Conservation (phyloP, 148 eudicot genomes). For the Linanthus parryae region DNA sequence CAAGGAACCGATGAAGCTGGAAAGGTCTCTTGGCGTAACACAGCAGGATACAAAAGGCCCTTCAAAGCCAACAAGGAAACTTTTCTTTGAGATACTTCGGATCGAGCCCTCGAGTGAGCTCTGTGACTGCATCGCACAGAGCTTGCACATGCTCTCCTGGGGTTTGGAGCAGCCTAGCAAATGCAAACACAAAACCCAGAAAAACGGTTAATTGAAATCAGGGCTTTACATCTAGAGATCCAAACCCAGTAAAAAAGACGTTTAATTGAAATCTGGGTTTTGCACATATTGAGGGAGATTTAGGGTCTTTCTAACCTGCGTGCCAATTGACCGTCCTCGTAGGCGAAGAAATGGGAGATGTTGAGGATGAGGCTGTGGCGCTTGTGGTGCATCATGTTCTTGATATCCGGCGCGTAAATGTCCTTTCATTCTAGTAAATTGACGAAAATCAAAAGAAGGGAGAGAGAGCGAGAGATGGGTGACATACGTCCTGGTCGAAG, state of each 20-base stretch:
- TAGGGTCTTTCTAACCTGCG: no score
- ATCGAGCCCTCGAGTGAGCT: constrained; percentile 54
- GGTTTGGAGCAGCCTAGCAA: constrained; percentile 60
- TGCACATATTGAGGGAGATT: no score
- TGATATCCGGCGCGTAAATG: constrained; percentile 50
- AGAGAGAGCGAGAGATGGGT: neutral
- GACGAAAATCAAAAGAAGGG: constrained; percentile 24
- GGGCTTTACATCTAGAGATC: constrained; percentile 78
- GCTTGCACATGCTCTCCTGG: constrained; percentile 90
- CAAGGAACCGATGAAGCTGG: constrained; percentile 91
- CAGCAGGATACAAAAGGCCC: constrained; percentile 93
- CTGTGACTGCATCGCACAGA: constrained; percentile 79
- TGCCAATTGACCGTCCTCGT: constrained; percentile 43
- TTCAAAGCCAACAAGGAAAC: constrained; percentile 75
- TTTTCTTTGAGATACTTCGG: constrained; percentile 90
- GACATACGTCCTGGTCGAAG: constrained; percentile 62
- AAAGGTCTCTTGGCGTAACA: constrained; percentile 89
- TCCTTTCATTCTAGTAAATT: constrained; percentile 55
- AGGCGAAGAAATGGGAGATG: constrained; percentile 61
- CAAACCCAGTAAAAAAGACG: no score
- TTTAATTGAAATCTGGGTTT: no score
- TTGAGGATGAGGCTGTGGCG: constrained; percentile 68
- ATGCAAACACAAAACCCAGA: neutral
- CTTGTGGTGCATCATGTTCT: constrained; percentile 58
- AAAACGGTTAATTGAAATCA: constrained; percentile 29